Percentiles rank a stretch among this genome's conserved stretches.
These are phyloP conservation scores for Ceratocystis cubensis DNA, from an alignment of 2,329 filamentous ascomycete species.

Conservation along the genomic window DNA sequence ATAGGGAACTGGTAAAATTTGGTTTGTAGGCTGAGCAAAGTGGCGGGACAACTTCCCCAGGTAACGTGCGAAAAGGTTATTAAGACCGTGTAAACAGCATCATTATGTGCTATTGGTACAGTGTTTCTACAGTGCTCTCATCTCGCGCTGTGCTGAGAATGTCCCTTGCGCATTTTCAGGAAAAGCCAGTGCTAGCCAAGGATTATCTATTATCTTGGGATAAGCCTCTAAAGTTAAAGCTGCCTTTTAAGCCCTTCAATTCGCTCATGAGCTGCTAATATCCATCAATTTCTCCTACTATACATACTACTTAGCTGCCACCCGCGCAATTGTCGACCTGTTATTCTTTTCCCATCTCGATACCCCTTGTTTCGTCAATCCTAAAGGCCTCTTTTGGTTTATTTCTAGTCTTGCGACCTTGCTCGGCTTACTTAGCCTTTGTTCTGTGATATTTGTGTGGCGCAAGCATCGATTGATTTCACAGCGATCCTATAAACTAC, in stretches of 20 bases:
- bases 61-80: neutral
- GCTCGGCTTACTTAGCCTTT: neutral
- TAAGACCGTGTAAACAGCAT: neutral
- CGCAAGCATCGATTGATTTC: slow-evolving; percentile 12
- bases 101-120: neutral
- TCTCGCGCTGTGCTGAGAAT: slow-evolving; percentile 1
- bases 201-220: slow-evolving; percentile 4
- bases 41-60: neutral
- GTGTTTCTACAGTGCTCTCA: neutral
- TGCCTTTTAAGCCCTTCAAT: slow-evolving; percentile 3
- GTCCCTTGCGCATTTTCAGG: slow-evolving; percentile 9
- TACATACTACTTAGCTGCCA: neutral
- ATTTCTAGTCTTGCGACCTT: neutral
- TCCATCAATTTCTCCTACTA: slow-evolving; percentile 2
- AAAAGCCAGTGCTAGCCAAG: neutral
- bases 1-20: neutral
- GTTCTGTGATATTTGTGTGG: slow-evolving; percentile 3
- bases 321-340: neutral
- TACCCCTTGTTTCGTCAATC: neutral
- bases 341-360: neutral
- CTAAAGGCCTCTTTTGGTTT: neutral
- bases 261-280: neutral
- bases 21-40: neutral
- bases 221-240: slow-evolving; percentile 11
- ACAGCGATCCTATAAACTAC: slow-evolving; percentile 20